Evolutionary conservation across 371 early-diverging fungal genomes (phyloP).

Genomic region (Mucor plumbeus): DNA sequence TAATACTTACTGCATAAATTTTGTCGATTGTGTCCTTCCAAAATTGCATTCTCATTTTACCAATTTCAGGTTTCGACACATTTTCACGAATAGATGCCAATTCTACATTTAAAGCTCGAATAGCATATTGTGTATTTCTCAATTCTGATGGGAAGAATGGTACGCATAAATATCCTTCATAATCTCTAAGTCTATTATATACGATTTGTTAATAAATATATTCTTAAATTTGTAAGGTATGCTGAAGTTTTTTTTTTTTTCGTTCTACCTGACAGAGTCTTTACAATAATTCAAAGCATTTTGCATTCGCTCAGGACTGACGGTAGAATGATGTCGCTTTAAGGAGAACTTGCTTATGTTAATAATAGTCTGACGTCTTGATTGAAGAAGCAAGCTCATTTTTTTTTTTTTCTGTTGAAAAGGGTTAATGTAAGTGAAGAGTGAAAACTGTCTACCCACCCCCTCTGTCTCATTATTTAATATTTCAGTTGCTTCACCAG

Average conservation of each 20-base stretch:
- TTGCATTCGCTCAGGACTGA: constrained; percentile 24
- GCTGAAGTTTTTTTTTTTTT: neutral
- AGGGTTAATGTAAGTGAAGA: constrained; percentile 1
- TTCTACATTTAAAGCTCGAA: constrained; percentile 91
- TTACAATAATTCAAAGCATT: constrained; percentile 41
- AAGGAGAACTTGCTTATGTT: neutral
- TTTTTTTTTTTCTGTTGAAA: neutral
- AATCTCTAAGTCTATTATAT: constrained; percentile 63
- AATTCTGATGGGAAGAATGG: constrained; percentile 72
- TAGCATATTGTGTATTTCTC: constrained; percentile 73
- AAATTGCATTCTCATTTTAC: constrained; percentile 82
- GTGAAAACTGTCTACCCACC: neutral
- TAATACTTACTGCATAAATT: constrained; percentile 60
- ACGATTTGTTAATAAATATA: neutral
- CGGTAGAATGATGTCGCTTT: constrained; percentile 1
- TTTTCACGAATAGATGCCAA: constrained; percentile 78
- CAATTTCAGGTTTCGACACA: constrained; percentile 73
- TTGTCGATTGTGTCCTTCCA: constrained; percentile 83
- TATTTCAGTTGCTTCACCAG: neutral
- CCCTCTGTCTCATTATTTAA: neutral
- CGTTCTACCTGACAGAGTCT: constrained; percentile 46
- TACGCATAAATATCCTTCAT: constrained; percentile 77
- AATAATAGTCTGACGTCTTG: neutral
- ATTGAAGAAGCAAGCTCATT: constrained; percentile 2
- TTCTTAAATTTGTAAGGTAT: neutral